These are phyloP conservation scores for Lyophyllum shimeji DNA, from an alignment of 768 basidiomycete species.

Conservation along the genomic window DNA sequence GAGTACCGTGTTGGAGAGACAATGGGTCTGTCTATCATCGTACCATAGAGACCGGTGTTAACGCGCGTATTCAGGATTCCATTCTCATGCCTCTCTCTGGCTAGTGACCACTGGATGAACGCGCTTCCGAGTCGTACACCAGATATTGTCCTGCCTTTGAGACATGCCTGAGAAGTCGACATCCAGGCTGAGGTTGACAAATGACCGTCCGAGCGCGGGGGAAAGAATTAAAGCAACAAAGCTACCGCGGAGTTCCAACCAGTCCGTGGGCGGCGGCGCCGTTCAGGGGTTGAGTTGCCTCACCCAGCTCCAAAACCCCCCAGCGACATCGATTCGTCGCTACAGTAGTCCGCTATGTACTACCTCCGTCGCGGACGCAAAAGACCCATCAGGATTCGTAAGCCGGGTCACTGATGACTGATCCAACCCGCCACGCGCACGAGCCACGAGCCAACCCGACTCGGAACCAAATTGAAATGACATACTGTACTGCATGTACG, in stretches of 20 bases:
- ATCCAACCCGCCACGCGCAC: too few relatives aligned
- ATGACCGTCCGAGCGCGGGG: not conserved
- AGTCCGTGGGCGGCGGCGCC: not conserved
- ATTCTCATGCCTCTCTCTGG: not conserved
- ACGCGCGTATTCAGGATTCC: not conserved
- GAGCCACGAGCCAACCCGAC: not conserved
- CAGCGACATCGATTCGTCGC: too few relatives aligned
- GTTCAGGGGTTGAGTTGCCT: not conserved
- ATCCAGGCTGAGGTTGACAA: not conserved
- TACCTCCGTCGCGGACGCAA: not conserved
- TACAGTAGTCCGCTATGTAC: too few relatives aligned
- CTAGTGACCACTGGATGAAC: not conserved
- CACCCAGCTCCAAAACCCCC: not conserved
- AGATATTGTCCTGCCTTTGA: not conserved
- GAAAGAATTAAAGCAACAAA: not conserved
- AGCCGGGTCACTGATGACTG: not conserved
- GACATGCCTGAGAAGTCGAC: not conserved
- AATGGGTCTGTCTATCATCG: not conserved
- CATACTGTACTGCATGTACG: too few relatives aligned
- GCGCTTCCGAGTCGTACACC: too few relatives aligned
- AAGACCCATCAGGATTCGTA: not conserved
- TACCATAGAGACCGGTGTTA: slow-evolving; percentile 2
- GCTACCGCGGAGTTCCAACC: not conserved
- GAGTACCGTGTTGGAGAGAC: not conserved
- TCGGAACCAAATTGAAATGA: too few relatives aligned